Base-by-base conservation (phyloP, 805 yeast genomes). In the Candida nitratophila region DNA sequence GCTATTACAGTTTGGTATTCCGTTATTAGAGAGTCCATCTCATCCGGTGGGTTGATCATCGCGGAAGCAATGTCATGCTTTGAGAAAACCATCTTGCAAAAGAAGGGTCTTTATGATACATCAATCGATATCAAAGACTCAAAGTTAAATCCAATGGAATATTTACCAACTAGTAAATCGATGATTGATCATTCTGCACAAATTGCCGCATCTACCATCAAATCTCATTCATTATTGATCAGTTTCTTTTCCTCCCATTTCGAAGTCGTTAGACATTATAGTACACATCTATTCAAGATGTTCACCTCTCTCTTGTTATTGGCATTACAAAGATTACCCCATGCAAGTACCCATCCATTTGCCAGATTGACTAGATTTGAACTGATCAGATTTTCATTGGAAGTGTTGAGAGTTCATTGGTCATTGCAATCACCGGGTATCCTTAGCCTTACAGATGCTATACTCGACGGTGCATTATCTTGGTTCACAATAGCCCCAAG, bases 1-100 rank as follows among this genome's bases (percentile, higher is more conserved):
- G 86, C 90, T 0, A 77, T 82, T 15, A 74, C 79, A n/a, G 72
- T 82, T 27, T 91, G 98, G 98, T 68, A 85, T 37, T 79, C 87
- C 39, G 73, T 86, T 17, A 77, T 85, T 65, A 79, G 81, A 45
- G 87, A 83, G 50, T 71, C 79, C 40, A 77, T 82, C 0, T 70
- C 71, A 22, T 53, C 82, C 33, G 73, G 89, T 1, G 65, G 74
- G 27, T 62, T 77, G n/a, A 56, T 91, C 11, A 60, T 90, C 19
- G 70, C 85, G 6, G 93, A 85, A 49, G 77, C 93, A 29, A 74
- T 82, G 24, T 68, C 71, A 37, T 72, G 74, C 44, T 86, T 95
- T 85, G 86, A 81, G 60, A 63, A 65, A 33, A 74, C 91, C 1
- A 76, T 88, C 37, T 71, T 74, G 31, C 64, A 70, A 27, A 65